Conservation (phyloP, 176 grass and related monocot species). For the Miscanthus lutarioriparius region DNA sequence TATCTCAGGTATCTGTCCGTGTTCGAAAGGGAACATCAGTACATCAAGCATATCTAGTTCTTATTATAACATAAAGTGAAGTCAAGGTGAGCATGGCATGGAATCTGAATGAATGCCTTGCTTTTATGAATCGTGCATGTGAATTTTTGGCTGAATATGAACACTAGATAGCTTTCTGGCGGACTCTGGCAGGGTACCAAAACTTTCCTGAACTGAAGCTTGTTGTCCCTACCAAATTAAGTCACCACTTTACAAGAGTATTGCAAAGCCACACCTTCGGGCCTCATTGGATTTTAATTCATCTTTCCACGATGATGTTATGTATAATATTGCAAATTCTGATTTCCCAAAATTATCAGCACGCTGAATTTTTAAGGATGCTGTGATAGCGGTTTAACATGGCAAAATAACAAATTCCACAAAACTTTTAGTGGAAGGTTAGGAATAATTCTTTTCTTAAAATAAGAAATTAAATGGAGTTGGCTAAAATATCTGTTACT, state of each 20-base stretch:
- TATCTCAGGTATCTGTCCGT: constrained; percentile 61
- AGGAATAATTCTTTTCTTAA: not conserved
- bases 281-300: not conserved
- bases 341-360: not conserved
- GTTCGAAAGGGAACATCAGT: constrained; percentile 31
- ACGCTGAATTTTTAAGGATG: not conserved
- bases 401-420: not conserved
- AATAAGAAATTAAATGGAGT: not conserved
- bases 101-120: constrained; percentile 30
- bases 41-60: not conserved
- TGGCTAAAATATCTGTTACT: not conserved
- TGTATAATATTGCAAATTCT: not conserved
- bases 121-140: not conserved
- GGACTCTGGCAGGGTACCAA: not conserved
- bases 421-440: not conserved
- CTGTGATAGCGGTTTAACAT: not conserved
- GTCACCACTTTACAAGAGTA: not conserved
- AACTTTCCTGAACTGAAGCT: constrained; percentile 26
- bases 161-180: constrained; percentile 18
- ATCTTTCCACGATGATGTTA: not conserved
- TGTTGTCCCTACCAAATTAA: constrained; percentile 25
- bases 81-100: not conserved
- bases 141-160: constrained; percentile 14
- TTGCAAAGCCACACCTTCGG: not conserved
- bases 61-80: not conserved